Evolutionary conservation across 2,329 filamentous ascomycete species (phyloP), one percentile per base, ranked within the genome.

Genomic region (Fusarium poae): DNA sequence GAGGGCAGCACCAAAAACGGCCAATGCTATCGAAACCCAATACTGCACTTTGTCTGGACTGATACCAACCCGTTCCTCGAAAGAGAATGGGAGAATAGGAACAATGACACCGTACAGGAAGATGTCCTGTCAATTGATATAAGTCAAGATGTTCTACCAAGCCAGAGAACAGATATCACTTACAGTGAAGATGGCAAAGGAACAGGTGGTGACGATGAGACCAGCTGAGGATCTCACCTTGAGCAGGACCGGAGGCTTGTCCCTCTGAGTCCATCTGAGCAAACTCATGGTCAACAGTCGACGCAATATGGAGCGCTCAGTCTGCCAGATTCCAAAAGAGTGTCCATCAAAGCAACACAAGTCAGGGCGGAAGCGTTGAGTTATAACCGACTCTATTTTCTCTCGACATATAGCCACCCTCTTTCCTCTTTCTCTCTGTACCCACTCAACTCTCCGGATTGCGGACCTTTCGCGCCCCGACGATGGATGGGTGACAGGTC

Each of bases 121-220:
- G 49, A 79, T 74, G 43, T 79, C 77, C 77, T 79, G 49, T 51
- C 13, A 29, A n/a, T 20, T 4, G n/a, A n/a, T n/a, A 27, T 70
- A 43, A 68, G 50, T 32, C 37, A 23, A 8, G 16, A 11, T 34
- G 27, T 7, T 21, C 13, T 20, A 8, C 13, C n/a, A 18, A 12
- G 10, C 32, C 13, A 20, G n/a, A 44, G 42, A 45, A 20, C 7
- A 37, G 15, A 10, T 3, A 12, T 21, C 51, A 50, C 65, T 65
- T 70, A 79, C 77, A 43, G 77, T 78, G 50, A 79, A 79, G n/a
- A 78, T 71, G 27, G 77, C 77, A 68, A 76, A 77, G 23, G 75
- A 72, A 23, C 75, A 76, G 25, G 76, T 77, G 18, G 74, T 70
- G 27, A 79, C 73, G 44, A 79, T 78, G 23, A 78, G 67, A 12